phyloP scores from a whole-genome alignment of 345 rosid genomes.

The Erysimum cheiranthoides region DNA sequence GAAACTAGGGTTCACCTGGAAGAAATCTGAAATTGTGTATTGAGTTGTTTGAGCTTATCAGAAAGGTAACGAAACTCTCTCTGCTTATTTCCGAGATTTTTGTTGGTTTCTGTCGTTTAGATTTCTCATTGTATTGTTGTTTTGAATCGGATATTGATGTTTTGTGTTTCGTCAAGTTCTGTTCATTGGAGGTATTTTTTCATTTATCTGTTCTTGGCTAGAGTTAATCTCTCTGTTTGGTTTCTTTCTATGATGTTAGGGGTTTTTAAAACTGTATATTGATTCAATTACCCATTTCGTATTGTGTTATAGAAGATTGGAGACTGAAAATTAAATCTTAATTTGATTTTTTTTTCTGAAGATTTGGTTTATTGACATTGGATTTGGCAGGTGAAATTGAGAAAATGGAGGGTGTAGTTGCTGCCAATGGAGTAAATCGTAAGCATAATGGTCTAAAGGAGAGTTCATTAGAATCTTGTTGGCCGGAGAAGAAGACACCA shows the following conservation, averaged over 20 bases:
- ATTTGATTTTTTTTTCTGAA: not conserved
- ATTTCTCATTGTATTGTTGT: not conserved
- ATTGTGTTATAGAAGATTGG: not conserved
- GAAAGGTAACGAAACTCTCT: conserved; percentile 21
- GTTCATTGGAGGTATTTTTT: not conserved
- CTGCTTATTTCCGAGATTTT: not conserved
- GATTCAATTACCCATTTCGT: not conserved
- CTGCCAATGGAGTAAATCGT: conserved; percentile 20
- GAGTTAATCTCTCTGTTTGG: not conserved
- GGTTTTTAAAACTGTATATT: conserved; percentile 1
- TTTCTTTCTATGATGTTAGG: conserved; percentile 19
- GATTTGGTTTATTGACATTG: conserved; percentile 20
- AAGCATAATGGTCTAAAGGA: conserved; percentile 15
- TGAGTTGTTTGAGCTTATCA: not conserved
- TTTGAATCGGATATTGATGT: not conserved
- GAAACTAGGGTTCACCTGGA: not conserved
- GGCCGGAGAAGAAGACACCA: conserved; percentile 27
- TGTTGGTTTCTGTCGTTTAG: not conserved
- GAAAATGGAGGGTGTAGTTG: conserved; percentile 1
- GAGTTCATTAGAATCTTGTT: conserved; percentile 1
- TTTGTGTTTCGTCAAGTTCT: not conserved
- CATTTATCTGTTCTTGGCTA: not conserved
- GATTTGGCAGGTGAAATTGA: conserved; percentile 20
- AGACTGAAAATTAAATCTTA: not conserved
- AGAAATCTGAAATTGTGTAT: not conserved